Evolutionary conservation across 1,284 basidiomycete species (phyloP).

Genomic region (Melampsora larici-populina): DNA sequence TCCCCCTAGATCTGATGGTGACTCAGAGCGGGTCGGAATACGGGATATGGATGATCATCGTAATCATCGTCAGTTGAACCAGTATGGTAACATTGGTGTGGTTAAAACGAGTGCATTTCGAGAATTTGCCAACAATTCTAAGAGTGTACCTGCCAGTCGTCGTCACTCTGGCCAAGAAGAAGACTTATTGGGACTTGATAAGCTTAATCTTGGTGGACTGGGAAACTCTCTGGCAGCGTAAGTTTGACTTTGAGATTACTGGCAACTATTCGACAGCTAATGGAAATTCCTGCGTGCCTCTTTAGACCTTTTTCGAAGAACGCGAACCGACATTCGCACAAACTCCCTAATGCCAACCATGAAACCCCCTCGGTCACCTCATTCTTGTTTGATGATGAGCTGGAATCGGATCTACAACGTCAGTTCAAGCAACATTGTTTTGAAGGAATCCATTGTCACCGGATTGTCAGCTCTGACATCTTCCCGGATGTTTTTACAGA

Average conservation of each 20-base stretch:
- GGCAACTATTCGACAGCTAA: background rate
- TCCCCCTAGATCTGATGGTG: conserved; percentile 42
- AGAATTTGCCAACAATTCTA: conserved; percentile 43
- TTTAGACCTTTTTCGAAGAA: conserved; percentile 22
- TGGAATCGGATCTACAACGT: conserved; percentile 88
- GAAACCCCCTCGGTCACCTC: conserved; percentile 47
- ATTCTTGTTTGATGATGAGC: conserved; percentile 81
- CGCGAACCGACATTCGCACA: conserved; percentile 18
- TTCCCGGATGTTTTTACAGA: conserved; percentile 58
- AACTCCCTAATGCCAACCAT: conserved; percentile 18
- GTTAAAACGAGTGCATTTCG: conserved; percentile 13
- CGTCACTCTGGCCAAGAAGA: conserved; percentile 42
- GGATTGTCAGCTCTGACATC: conserved; percentile 40
- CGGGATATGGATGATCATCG: background rate
- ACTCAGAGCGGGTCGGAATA: conserved; percentile 25
- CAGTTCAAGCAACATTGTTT: conserved; percentile 50
- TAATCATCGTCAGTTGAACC: conserved; percentile 9
- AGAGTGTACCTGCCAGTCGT: conserved; percentile 40
- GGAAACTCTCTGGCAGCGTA: conserved; percentile 11
- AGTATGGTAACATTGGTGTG: conserved; percentile 31
- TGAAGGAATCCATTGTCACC: background rate
- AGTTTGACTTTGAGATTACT: background rate
- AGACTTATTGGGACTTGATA: conserved; percentile 23
- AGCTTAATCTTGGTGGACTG: conserved; percentile 18
- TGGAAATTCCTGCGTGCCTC: background rate